Percentiles rank a stretch among this genome's conserved stretches.
Evolutionary conservation across 345 rosid genomes (phyloP).

Genomic region (Xanthoceras sorbifolium): DNA sequence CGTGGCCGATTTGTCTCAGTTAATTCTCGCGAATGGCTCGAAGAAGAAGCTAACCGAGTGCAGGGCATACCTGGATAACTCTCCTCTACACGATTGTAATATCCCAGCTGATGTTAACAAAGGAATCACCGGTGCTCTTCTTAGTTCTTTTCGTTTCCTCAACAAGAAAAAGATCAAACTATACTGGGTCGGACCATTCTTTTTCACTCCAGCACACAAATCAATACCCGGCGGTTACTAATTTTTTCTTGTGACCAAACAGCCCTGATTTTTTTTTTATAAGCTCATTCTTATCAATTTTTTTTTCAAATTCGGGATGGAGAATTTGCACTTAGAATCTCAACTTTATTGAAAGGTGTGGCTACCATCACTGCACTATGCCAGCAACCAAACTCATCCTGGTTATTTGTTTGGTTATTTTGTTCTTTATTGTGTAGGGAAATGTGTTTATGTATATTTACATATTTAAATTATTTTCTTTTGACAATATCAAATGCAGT

Average conservation of each 20-base stretch:
- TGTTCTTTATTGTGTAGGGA: too few species aligned
- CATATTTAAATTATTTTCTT: too few species aligned
- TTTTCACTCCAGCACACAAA: constrained; percentile 13
- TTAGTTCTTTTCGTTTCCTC: constrained; percentile 21
- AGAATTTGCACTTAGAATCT: too few species aligned
- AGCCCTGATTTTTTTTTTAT: background rate
- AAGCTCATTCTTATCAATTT: background rate
- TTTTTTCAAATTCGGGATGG: too few species aligned
- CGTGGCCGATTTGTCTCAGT: constrained; percentile 21
- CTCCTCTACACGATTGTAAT: constrained; percentile 26
- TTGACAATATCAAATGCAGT: too few species aligned
- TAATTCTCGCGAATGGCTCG: constrained; percentile 7
- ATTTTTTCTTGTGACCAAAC: background rate
- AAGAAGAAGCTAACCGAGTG: constrained; percentile 37
- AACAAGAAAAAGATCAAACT: constrained; percentile 22
- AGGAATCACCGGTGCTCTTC: constrained; percentile 25
- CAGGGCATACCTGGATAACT: constrained; percentile 29
- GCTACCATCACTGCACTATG: too few species aligned
- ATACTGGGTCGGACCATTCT: constrained; percentile 26
- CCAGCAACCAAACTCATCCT: too few species aligned
- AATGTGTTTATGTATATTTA: too few species aligned
- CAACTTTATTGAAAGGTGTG: too few species aligned
- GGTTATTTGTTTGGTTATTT: too few species aligned
- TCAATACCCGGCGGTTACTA: constrained; percentile 12
- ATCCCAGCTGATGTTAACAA: constrained; percentile 21